phyloP scores from a whole-genome alignment of 1,284 basidiomycete genomes.

The Irpex sp. region DNA sequence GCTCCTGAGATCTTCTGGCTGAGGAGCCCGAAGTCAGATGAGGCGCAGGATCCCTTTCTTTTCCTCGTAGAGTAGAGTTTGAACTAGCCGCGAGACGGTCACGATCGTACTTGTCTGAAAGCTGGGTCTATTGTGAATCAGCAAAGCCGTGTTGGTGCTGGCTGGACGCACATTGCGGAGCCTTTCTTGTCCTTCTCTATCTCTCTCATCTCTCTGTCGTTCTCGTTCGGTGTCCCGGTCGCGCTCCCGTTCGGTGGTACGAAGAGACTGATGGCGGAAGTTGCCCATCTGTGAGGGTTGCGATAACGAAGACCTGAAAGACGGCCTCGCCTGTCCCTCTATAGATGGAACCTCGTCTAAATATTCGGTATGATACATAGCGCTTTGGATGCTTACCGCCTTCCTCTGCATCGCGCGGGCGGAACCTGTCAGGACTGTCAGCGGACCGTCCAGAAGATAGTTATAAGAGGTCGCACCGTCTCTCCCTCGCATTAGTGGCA shows the following conservation, averaged over 20 bases:
- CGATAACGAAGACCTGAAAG: conserved; percentile 67
- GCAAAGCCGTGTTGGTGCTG: conserved; percentile 2
- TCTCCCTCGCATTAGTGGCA: conserved; percentile 51
- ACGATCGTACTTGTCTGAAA: conserved; percentile 83
- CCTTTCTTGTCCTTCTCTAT: conserved; percentile 74
- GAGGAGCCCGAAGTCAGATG: conserved; percentile 47
- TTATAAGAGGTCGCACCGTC: conserved; percentile 41
- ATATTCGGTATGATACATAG: neutral
- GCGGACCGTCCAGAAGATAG: conserved; percentile 15
- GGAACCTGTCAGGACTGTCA: conserved; percentile 45
- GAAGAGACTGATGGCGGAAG: conserved; percentile 80
- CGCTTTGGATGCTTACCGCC: conserved; percentile 42
- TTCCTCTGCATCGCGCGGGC: conserved; percentile 66
- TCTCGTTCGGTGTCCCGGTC: conserved; percentile 61
- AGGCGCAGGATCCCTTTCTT: conserved; percentile 67
- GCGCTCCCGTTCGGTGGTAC: conserved; percentile 61
- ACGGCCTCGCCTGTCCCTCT: conserved; percentile 57
- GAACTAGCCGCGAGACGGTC: conserved; percentile 62
- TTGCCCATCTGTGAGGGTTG: conserved; percentile 88
- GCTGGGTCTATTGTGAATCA: conserved; percentile 35
- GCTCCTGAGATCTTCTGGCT: conserved; percentile 38
- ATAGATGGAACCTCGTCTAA: neutral
- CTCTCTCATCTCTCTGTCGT: conserved; percentile 58
- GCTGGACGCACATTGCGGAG: conserved; percentile 59
- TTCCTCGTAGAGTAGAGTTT: conserved; percentile 44